Percentiles rank a stretch among this genome's conserved stretches.
phyloP scores from a whole-genome alignment of 129 eudicot genomes.

The Cynara cardunculus region DNA sequence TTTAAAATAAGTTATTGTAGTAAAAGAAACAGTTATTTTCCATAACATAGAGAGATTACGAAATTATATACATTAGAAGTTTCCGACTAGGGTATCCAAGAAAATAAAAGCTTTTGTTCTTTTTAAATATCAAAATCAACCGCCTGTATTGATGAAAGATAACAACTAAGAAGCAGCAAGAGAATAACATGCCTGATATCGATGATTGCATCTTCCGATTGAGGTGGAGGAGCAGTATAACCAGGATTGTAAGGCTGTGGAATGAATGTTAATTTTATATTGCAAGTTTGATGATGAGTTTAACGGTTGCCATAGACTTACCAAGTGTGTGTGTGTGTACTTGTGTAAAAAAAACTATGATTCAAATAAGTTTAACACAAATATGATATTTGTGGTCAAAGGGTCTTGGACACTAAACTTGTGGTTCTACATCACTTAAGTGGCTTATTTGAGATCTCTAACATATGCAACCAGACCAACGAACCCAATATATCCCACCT shows the following conservation, averaged over 20 bases:
- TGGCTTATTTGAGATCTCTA: no score
- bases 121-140: not conserved
- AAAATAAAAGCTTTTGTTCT: not conserved
- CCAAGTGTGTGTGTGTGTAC: no score
- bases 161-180: not conserved
- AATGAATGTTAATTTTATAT: not conserved
- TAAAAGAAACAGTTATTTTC: not conserved
- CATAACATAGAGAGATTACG: not conserved
- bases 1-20: not conserved
- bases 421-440: no score
- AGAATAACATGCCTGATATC: constrained; percentile 59
- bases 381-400: no score
- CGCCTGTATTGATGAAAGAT: not conserved
- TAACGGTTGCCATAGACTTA: not conserved
- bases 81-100: not conserved
- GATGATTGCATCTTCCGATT: constrained; percentile 49
- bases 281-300: not conserved
- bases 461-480: no score
- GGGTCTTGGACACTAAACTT: no score
- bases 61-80: not conserved
- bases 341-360: no score
- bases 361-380: no score
- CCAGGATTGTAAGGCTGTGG: constrained; percentile 65
- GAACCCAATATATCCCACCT: no score
- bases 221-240: constrained; percentile 64